Base-by-base conservation (phyloP, 1,139 yeast genomes). In the Candida neerlandica region DNA sequence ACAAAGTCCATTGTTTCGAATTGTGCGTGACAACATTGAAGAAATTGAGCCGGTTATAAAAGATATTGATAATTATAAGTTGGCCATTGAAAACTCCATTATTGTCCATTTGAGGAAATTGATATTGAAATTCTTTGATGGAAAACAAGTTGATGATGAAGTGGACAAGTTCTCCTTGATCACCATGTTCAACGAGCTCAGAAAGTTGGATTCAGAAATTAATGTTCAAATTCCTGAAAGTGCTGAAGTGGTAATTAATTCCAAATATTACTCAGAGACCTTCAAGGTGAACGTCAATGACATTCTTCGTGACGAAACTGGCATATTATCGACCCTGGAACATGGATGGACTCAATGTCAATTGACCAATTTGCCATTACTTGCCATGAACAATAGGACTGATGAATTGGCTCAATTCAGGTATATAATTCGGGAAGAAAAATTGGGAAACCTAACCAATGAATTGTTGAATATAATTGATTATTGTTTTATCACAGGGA, bases 291-390 rank as follows among this genome's bases (percentile, higher is more conserved):
- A 57, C 7, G 44, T 55, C 35, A 52, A 34, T 53, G 61, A 50
- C 18, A 44, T 44, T 1, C 54, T 55, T 10, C 59, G 53, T 21
- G 58, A 58, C 7, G 45, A 54, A 2, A 33, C 26, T 6, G 53
- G 63, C 19, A 58, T 62, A 1, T 56, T 50, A 14, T 75, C 80
- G 0, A 58, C 63, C 1, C 59, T 72, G 0, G 58, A 62, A 7
- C 80, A 75, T 51, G 59, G 60, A 21, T 76, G 80, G 80, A 58
- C 70, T 0, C 62, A 67, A 41, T 76, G 81, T 51, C 62, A 63
- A 18, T 55, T 73, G 46, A 72, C 78, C 0, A 57, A 64, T 30
- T 51, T 75, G 9, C 81, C 81, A 2, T 56, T 76, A 27, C 51
- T 75, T 43, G 75, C 70, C 39, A 55, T 71, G 52, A 63, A 62